These are phyloP conservation scores for Chlamydomonas sp. DNA, from an alignment of 139 green algal genomes.

Conservation along the genomic window DNA sequence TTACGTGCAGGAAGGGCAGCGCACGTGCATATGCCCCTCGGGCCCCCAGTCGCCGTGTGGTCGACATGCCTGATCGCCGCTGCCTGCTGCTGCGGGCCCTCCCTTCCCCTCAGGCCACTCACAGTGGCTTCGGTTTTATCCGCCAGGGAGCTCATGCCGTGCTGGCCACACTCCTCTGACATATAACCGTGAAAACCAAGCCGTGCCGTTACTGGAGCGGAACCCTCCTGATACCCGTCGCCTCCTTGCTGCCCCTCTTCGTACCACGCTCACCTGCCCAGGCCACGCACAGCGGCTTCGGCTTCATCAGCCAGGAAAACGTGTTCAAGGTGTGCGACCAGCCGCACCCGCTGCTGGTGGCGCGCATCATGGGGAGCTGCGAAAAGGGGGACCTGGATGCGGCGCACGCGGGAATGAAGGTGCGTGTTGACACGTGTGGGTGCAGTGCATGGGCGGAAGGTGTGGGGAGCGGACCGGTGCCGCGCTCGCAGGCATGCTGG, in stretches of 20 bases:
- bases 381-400: constrained; percentile 76
- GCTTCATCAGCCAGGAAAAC: constrained; percentile 87
- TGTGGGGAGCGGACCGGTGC: too few relatives aligned
- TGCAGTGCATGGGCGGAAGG: background rate
- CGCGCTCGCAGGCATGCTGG: too few relatives aligned
- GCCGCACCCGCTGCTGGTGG: constrained; percentile 93
- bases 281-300: constrained; percentile 92
- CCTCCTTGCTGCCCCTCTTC: background rate
- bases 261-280: constrained; percentile 44
- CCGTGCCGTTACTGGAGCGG: too few relatives aligned
- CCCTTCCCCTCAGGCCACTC: constrained; percentile 73
- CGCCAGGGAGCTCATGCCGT: constrained; percentile 61
- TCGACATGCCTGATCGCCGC: background rate
- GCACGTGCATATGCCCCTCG: too few relatives aligned
- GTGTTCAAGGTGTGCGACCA: constrained; percentile 99
- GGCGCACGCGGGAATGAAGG: constrained; percentile 84
- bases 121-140: constrained; percentile 94
- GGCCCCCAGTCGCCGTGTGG: too few relatives aligned
- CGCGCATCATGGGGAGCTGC: constrained; percentile 81
- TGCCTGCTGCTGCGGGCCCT: background rate
- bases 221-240: background rate
- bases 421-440: constrained; percentile 26
- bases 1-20: too few relatives aligned
- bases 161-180: background rate
- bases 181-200: too few relatives aligned